A percentile compares a stretch with the other conserved stretches of the same genome.
These are phyloP conservation scores for Myxozyma nipponensis DNA, from an alignment of 805 yeast species.

Conservation along the genomic window DNA sequence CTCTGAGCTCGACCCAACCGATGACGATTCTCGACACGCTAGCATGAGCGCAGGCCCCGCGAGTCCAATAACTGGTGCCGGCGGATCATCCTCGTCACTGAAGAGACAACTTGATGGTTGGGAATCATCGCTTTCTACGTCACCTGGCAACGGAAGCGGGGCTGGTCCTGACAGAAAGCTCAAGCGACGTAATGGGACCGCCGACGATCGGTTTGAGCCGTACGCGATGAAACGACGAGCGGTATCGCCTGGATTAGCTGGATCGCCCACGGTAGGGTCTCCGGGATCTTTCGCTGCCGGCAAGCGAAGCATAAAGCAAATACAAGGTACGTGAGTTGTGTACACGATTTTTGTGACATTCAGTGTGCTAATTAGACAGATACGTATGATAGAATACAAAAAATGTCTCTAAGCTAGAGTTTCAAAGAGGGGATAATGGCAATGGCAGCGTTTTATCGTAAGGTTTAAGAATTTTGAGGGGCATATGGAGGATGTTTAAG, in stretches of 20 bases:
- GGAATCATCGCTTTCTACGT: conserved; percentile 10
- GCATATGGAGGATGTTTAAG: too few relatives aligned
- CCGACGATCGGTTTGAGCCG: conserved; percentile 15
- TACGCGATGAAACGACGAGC: conserved; percentile 26
- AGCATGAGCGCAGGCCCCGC: conserved; percentile 1
- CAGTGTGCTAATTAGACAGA: not conserved
- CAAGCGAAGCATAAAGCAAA: conserved; percentile 24
- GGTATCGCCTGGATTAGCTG: conserved; percentile 18
- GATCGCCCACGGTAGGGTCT: conserved; percentile 6
- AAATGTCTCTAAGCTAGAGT: too few relatives aligned
- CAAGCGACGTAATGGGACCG: conserved; percentile 17
- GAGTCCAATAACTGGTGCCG: conserved; percentile 1
- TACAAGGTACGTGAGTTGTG: conserved; percentile 12
- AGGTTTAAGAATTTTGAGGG: too few relatives aligned
- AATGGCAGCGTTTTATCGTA: too few relatives aligned
- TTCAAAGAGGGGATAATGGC: conserved; percentile 2
- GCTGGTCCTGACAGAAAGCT: conserved; percentile 6
- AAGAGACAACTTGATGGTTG: conserved; percentile 11
- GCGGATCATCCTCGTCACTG: conserved; percentile 1
- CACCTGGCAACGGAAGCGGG: conserved; percentile 6
- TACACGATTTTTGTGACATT: not conserved
- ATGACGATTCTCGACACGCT: not conserved
- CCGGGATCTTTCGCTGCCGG: conserved; percentile 25
- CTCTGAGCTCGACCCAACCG: conserved; percentile 2
- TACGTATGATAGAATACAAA: conserved; percentile 26